Evolutionary conservation across 2,329 filamentous ascomycete species (phyloP).

Genomic region (Exophiala oligosperma): DNA sequence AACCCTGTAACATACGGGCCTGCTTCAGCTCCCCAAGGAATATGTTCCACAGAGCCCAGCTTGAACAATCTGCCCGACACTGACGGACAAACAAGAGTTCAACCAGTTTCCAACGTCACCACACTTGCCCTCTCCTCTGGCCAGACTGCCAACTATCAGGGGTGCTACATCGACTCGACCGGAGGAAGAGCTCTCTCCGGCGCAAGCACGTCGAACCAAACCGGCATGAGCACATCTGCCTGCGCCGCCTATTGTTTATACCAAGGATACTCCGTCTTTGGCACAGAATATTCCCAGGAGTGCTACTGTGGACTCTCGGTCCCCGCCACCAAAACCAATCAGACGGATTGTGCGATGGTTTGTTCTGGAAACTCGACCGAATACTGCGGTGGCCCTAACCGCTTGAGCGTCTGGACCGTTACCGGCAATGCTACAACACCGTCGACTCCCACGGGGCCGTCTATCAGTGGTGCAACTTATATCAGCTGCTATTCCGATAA

Average conservation of each 20-base stretch:
- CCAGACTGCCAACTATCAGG: slow-evolving; percentile 24
- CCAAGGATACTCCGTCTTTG: slow-evolving; percentile 35
- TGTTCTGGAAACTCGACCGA: slow-evolving; percentile 29
- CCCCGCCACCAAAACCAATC: slow-evolving; percentile 11
- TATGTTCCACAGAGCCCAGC: slow-evolving; percentile 11
- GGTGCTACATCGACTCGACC: slow-evolving; percentile 45
- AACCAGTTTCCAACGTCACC: background rate
- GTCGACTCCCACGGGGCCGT: background rate
- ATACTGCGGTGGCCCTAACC: slow-evolving; percentile 29
- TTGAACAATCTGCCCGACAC: background rate
- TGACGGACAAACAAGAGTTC: slow-evolving; percentile 1
- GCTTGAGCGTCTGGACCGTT: slow-evolving; percentile 27
- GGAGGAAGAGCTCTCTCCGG: slow-evolving; percentile 33
- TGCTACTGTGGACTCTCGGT: slow-evolving; percentile 35
- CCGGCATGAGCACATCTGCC: slow-evolving; percentile 22
- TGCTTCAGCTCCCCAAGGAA: slow-evolving; percentile 5
- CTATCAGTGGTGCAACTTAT: slow-evolving; percentile 4
- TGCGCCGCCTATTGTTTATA: slow-evolving; percentile 30
- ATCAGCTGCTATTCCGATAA: slow-evolving; percentile 44
- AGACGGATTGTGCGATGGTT: slow-evolving; percentile 22
- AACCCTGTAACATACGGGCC: slow-evolving; percentile 36
- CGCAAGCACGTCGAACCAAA: slow-evolving; percentile 47
- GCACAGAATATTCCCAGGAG: slow-evolving; percentile 41
- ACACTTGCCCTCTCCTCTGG: slow-evolving; percentile 1
- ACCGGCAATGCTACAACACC: background rate